Conservation (phyloP, 2,329 filamentous ascomycete genomes). For the Fusarium ramigenum region DNA sequence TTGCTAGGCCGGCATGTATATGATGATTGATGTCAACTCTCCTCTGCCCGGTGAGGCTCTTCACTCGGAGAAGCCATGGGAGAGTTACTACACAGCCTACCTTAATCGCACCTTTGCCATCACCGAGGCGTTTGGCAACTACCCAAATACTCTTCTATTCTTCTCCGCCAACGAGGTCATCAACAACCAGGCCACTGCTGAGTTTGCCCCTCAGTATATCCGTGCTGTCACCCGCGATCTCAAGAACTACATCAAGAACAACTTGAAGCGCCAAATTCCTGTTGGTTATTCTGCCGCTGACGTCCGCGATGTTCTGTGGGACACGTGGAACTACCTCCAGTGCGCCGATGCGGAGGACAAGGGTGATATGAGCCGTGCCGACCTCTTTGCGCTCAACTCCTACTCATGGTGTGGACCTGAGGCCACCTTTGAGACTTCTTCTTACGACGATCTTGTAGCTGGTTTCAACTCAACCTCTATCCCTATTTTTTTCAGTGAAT, state of each 20-base stretch:
- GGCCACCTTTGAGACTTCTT: conserved; percentile 69
- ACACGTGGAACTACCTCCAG: conserved; percentile 80
- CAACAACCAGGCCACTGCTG: conserved; percentile 69
- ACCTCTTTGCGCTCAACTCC: conserved; percentile 80
- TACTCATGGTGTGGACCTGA: conserved; percentile 75
- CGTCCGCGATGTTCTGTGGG: conserved; percentile 76
- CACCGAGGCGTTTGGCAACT: conserved; percentile 73
- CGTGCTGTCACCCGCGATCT: conserved; percentile 81
- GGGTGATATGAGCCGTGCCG: conserved; percentile 70
- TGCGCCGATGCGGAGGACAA: conserved; percentile 66
- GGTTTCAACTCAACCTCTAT: conserved; percentile 74
- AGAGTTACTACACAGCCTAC: conserved; percentile 67
- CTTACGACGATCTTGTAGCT: conserved; percentile 69
- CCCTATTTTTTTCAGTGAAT: conserved; percentile 85
- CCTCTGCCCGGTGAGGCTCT: conserved; percentile 68
- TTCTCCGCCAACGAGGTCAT: conserved; percentile 85
- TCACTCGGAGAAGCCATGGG: conserved; percentile 64
- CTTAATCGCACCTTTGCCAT: conserved; percentile 73
- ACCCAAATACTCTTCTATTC: conserved; percentile 75
- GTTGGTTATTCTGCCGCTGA: conserved; percentile 86
- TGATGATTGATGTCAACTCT: conserved; percentile 75
- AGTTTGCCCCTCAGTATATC: conserved; percentile 73
- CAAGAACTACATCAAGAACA: conserved; percentile 81
- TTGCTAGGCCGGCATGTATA: conserved; percentile 69
- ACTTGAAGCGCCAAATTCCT: conserved; percentile 73